phyloP scores from a whole-genome alignment of 768 basidiomycete species.

The Kwoniella shandongensis region DNA sequence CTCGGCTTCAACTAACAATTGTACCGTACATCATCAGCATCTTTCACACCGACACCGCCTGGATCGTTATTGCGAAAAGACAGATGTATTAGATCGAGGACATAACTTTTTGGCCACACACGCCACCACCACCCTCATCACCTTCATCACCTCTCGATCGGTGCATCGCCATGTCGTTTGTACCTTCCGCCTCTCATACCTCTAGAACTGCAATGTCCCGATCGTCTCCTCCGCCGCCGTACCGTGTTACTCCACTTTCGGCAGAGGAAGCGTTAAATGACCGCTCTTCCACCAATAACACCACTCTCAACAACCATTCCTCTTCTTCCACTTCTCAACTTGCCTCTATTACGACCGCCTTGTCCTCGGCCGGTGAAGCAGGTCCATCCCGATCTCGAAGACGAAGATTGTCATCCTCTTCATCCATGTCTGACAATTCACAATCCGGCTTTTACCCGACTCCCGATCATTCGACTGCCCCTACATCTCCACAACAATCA shows the following conservation, averaged over 20 bases:
- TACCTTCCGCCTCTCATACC: not conserved
- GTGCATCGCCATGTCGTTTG: not conserved
- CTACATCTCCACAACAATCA: conserved; percentile 11
- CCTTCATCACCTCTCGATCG: conserved; percentile 2
- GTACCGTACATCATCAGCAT: no score
- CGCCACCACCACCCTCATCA: not conserved
- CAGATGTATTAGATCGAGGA: no score
- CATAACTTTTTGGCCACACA: no score
- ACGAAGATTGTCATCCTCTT: conserved; percentile 2
- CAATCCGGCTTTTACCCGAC: conserved; percentile 5
- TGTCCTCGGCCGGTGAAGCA: not conserved
- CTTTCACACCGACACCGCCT: no score
- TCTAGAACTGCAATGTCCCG: conserved; percentile 4
- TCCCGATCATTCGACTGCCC: conserved; percentile 19
- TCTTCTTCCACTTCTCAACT: not conserved
- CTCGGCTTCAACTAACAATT: no score
- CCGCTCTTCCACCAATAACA: no score
- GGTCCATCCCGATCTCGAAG: not conserved
- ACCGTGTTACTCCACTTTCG: conserved; percentile 6
- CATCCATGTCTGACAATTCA: conserved; percentile 1
- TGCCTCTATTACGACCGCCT: not conserved
- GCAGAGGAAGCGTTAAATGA: not conserved
- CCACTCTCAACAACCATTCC: not conserved
- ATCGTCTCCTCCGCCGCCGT: conserved; percentile 21
- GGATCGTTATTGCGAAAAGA: no score